Evolutionary conservation across 1,284 basidiomycete genomes (phyloP).

Genomic region (Boletellus sp.): DNA sequence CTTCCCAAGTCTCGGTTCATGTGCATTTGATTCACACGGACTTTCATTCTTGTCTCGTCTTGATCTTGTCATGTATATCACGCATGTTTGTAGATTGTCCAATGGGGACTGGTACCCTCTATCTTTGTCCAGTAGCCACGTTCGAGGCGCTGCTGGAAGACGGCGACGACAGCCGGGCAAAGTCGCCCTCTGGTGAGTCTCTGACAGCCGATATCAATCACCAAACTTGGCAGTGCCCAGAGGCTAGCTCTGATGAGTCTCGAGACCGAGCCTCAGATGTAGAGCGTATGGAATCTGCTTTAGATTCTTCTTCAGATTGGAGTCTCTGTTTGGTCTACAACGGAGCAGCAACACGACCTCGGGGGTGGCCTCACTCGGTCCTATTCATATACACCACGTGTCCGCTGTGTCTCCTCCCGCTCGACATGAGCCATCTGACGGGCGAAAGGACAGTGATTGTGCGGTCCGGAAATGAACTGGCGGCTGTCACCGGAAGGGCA

Average conservation of each 20-base stretch:
- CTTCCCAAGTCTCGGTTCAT: conserved; percentile 9
- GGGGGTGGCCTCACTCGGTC: conserved; percentile 9
- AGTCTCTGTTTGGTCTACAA: conserved; percentile 11
- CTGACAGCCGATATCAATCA: too few relatives aligned
- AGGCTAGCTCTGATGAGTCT: too few relatives aligned
- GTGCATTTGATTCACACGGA: conserved; percentile 27
- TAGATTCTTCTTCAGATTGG: neutral
- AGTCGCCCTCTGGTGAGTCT: too few relatives aligned
- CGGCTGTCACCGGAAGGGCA: conserved; percentile 6
- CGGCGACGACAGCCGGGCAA: too few relatives aligned
- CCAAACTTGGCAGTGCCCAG: too few relatives aligned
- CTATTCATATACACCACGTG: conserved; percentile 9
- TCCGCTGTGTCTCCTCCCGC: conserved; percentile 12
- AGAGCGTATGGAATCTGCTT: neutral
- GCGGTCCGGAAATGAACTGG: neutral
- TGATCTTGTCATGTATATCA: conserved; percentile 10
- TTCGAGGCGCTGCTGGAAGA: too few relatives aligned
- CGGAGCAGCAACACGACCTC: conserved; percentile 1
- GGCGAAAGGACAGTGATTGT: neutral
- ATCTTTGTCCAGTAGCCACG: neutral
- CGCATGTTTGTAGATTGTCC: conserved; percentile 20
- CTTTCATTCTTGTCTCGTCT: conserved; percentile 10
- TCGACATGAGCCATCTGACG: conserved; percentile 7
- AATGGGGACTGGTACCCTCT: conserved; percentile 26
- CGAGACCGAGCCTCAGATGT: too few relatives aligned